phyloP scores from a whole-genome alignment of 345 rosid genomes.

The Draba incana region DNA sequence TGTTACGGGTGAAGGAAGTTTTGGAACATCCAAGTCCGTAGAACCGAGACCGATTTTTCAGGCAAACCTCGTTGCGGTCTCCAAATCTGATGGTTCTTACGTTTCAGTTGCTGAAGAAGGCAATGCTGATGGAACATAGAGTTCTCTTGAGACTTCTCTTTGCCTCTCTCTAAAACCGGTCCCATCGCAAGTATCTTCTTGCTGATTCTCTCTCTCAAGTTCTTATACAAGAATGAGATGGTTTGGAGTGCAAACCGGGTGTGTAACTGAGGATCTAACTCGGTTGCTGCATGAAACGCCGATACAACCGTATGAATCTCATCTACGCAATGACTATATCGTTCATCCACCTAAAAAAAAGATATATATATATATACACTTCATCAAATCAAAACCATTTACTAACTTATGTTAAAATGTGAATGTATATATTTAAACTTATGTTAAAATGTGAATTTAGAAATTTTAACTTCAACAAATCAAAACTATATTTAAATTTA shows the following conservation, averaged over 20 bases:
- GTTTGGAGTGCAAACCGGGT: slow-evolving; percentile 80
- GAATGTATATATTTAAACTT: background rate
- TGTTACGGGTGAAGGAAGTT: slow-evolving; percentile 98
- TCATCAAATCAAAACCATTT: slow-evolving; percentile 4
- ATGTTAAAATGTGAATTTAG: background rate
- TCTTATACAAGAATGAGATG: slow-evolving; percentile 66
- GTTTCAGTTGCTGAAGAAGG: slow-evolving; percentile 76
- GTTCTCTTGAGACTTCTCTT: slow-evolving; percentile 52
- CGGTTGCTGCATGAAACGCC: slow-evolving; percentile 94
- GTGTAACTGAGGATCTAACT: slow-evolving; percentile 81
- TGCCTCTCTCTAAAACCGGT: slow-evolving; percentile 46
- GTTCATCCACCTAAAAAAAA: slow-evolving; percentile 73
- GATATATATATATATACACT: slow-evolving; percentile 10
- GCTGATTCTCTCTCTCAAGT: slow-evolving; percentile 85
- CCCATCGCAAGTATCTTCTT: slow-evolving; percentile 77
- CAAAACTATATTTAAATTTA: slow-evolving; percentile 1
- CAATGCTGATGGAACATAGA: slow-evolving; percentile 71
- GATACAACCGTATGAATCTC: slow-evolving; percentile 92
- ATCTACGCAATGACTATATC: slow-evolving; percentile 77
- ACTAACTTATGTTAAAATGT: background rate
- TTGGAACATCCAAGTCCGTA: slow-evolving; percentile 97
- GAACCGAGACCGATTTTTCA: slow-evolving; percentile 81
- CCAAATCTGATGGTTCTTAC: slow-evolving; percentile 81
- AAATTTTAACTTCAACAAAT: background rate
- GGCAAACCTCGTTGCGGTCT: slow-evolving; percentile 96